Evolutionary conservation across 2,329 filamentous ascomycete species (phyloP), one percentile per base, ranked within the genome.

Genomic region (Neopestalotiopsis rosae): DNA sequence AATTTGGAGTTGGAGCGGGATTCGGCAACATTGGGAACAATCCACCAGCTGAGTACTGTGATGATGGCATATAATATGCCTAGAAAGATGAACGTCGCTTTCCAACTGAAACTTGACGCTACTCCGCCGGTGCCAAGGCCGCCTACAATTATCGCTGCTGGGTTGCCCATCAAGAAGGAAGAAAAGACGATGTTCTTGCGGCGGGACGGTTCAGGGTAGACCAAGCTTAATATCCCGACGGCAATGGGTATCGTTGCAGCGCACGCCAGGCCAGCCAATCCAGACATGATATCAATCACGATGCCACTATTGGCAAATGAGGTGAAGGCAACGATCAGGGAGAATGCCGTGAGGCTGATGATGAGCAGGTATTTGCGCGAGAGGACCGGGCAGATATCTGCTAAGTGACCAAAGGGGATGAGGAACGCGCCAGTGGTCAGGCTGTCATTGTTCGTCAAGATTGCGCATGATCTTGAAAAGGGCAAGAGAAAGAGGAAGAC

Each of bases 161-260:
- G 75, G 1, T 75, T 79, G 13, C 78, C 78, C 74, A 78, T 78
- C 38, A 79, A 73, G 66, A 80, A 78, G 32, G 77, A 75, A 2
- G 77, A 77, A 63, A 79, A 79, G 17, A 76, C 76, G 49, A 78
- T 69, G 58, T 78, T 79, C 66, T 76, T 76, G 42, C 78, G 77
- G 13, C 75, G 77, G 7, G 77, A 79, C 12, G 77, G 71, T 10
- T 71, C 68, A 12, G 76, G 74, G 65, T 79, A 80, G 2, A 74
- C 72, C 4, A 78, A 71, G 58, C 76, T 77, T 61, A 80, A 69
- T 20, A 80, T 73, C 3, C 78, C 76, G 30, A 79, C 73, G 32
- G 77, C 75, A 56, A 76, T 73, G 12, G 78, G 78, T 20, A 80
- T 72, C 34, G 76, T 78, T 13, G 77, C 77, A 24, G 78, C 78